Evolutionary conservation across 202 grass and related monocot genomes (phyloP).

Genomic region (Brachypodium distachyon): DNA sequence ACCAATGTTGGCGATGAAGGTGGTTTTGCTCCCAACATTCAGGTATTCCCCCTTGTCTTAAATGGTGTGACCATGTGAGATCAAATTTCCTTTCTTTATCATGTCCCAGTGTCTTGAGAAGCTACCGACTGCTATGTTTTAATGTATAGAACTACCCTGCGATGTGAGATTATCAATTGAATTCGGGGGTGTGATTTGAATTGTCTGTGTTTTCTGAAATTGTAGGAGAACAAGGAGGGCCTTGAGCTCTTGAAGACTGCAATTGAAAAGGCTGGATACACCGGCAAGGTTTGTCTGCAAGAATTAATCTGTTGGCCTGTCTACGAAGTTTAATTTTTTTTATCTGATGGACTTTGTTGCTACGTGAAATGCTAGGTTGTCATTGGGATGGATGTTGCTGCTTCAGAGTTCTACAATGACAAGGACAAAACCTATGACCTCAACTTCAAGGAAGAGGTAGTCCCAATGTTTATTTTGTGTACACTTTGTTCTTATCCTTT

Average conservation of each 20-base stretch:
- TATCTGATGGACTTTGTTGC: neutral
- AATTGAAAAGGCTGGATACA: constrained; percentile 90
- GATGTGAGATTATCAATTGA: neutral
- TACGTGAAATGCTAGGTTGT: constrained; percentile 32
- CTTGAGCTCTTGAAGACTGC: constrained; percentile 94
- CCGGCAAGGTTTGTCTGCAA: constrained; percentile 65
- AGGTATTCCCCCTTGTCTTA: constrained; percentile 30
- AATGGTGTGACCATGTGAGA: neutral
- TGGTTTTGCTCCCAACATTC: constrained; percentile 98
- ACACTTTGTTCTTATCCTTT: neutral
- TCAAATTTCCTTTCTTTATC: neutral
- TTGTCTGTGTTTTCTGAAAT: neutral
- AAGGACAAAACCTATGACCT: constrained; percentile 96
- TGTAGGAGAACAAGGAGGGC: constrained; percentile 91
- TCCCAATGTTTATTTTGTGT: neutral
- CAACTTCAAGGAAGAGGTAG: constrained; percentile 91
- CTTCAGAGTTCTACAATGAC: constrained; percentile 87
- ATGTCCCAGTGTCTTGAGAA: neutral
- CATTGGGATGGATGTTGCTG: constrained; percentile 98
- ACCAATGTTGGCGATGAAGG: constrained; percentile 98
- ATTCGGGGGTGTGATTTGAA: neutral
- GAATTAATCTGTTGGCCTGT: neutral
- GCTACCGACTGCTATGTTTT: neutral
- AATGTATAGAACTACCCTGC: neutral
- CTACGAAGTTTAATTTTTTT: neutral